phyloP scores from a whole-genome alignment of 495 filamentous ascomycete genomes.

The Podospora pseudopauciseta region DNA sequence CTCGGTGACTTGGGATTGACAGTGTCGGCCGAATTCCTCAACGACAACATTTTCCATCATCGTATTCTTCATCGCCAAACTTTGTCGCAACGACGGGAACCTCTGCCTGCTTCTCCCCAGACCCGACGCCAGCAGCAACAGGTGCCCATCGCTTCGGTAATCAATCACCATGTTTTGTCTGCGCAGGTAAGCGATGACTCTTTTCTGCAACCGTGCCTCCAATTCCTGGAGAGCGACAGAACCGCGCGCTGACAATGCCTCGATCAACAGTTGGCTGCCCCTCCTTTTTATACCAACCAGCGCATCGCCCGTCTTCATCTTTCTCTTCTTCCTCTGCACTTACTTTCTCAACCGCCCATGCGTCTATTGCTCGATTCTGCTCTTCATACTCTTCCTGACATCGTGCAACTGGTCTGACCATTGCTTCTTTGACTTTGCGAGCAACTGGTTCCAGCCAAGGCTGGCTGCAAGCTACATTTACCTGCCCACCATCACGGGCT shows the following conservation, averaged over 20 bases:
- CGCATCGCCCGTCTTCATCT: constrained; percentile 79
- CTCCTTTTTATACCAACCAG: constrained; percentile 74
- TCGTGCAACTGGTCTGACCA: constrained; percentile 89
- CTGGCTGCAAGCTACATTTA: constrained; percentile 23
- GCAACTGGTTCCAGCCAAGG: constrained; percentile 79
- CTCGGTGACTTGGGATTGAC: not conserved
- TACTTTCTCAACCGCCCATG: constrained; percentile 88
- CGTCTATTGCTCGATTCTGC: constrained; percentile 85
- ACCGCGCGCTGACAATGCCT: not conserved
- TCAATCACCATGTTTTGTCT: constrained; percentile 70
- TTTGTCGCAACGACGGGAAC: not conserved
- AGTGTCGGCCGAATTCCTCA: not conserved
- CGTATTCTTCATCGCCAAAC: not conserved
- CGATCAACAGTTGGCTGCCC: constrained; percentile 58
- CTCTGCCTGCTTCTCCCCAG: not conserved
- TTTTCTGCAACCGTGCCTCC: not conserved
- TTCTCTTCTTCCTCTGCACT: constrained; percentile 84
- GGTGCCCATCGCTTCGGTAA: not conserved
- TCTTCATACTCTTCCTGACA: constrained; percentile 81
- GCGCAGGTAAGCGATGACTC: constrained; percentile 56
- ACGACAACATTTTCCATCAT: not conserved
- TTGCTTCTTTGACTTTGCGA: constrained; percentile 79
- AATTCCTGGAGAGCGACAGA: not conserved
- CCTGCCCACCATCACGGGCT: constrained; percentile 21
- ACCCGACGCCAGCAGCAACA: not conserved